Evolutionary conservation across 2,329 filamentous ascomycete genomes (phyloP).

Genomic region (Calonectria pteridis): DNA sequence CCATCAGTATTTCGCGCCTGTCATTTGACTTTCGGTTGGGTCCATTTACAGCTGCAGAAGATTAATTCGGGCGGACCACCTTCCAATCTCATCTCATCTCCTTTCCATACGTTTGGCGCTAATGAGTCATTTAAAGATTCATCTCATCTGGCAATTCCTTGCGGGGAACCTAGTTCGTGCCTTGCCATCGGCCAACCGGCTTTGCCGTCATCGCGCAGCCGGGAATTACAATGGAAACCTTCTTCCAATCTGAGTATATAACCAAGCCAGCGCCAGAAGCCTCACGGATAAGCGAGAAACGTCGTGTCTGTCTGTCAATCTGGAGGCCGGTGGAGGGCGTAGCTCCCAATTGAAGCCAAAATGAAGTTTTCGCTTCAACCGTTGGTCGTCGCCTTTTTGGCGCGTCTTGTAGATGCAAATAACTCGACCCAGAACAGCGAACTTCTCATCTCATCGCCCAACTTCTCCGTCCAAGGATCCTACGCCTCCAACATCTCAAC

Average conservation of each 20-base stretch:
- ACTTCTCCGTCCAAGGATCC: constrained; percentile 16
- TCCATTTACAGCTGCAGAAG: neutral
- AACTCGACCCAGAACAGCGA: neutral
- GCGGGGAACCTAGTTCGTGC: neutral
- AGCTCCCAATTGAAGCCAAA: neutral
- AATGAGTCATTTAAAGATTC: constrained; percentile 16
- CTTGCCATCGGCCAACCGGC: neutral
- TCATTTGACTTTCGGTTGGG: neutral
- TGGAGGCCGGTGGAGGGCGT: neutral
- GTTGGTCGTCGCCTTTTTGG: neutral
- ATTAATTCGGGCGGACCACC: neutral
- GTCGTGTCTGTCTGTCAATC: neutral
- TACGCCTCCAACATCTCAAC: constrained; percentile 9
- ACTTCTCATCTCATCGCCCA: constrained; percentile 11
- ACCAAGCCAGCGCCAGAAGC: neutral
- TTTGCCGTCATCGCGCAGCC: neutral
- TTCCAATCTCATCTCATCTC: neutral
- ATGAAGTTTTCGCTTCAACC: neutral
- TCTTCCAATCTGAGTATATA: neutral
- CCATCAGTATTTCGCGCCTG: neutral
- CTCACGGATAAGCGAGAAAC: neutral
- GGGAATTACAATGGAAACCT: neutral
- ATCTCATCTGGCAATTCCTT: neutral
- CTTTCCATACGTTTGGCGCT: neutral
- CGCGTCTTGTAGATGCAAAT: neutral